A percentile compares a stretch with the other conserved stretches of the same genome.
phyloP scores from a whole-genome alignment of 2,329 filamentous ascomycete species.

The Xylogone sp. region DNA sequence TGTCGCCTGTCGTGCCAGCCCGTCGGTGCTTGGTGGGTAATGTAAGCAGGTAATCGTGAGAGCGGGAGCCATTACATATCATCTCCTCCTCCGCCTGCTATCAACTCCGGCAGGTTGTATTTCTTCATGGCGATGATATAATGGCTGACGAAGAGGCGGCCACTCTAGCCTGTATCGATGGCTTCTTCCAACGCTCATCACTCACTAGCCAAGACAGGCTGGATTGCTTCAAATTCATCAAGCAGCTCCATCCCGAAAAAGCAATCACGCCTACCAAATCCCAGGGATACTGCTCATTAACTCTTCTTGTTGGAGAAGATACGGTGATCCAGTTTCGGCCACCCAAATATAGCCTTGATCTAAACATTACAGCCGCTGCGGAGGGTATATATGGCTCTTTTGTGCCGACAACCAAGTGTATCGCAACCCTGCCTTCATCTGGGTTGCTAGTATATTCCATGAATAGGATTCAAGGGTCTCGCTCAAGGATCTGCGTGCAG shows the following conservation, averaged over 20 bases:
- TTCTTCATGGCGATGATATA: neutral
- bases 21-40: too few relatives aligned
- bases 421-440: conserved; percentile 30
- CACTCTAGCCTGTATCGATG: conserved; percentile 9
- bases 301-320: conserved; percentile 36
- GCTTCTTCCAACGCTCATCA: conserved; percentile 22
- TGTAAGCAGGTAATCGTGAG: neutral
- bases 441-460: conserved; percentile 36
- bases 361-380: conserved; percentile 33
- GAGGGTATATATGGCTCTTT: conserved; percentile 35
- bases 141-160: conserved; percentile 3
- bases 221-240: conserved; percentile 30
- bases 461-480: conserved; percentile 37
- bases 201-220: conserved; percentile 14
- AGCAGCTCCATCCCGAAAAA: conserved; percentile 26
- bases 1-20: too few relatives aligned
- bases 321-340: conserved; percentile 47
- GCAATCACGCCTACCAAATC: conserved; percentile 29
- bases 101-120: neutral
- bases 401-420: conserved; percentile 37
- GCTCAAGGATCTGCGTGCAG: conserved; percentile 28
- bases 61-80: neutral
- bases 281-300: conserved; percentile 52
- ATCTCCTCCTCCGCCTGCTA: neutral
- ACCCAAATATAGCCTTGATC: conserved; percentile 36